Conservation (phyloP, 306 rosid species). For the apple (Malus domestica) region ASM211411v1 NC_041790.1:3657501-3658000, state of each 20-base stretch:
- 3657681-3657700: slow-evolving; percentile 34
- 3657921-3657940: slow-evolving; percentile 59
- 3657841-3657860: slow-evolving; percentile 96
- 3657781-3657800: slow-evolving; percentile 92
- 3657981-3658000: slow-evolving; percentile 65
- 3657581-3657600: slow-evolving; percentile 83
- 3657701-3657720: not conserved
- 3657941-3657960: slow-evolving; percentile 67
- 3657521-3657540: slow-evolving; percentile 86
- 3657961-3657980: slow-evolving; percentile 41
- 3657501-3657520: slow-evolving; percentile 92
- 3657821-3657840: slow-evolving; percentile 75
- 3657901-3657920: slow-evolving; percentile 76
- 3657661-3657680: slow-evolving; percentile 52
- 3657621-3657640: slow-evolving; percentile 93
- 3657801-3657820: slow-evolving; percentile 64
- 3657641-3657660: slow-evolving; percentile 85
- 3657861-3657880: slow-evolving; percentile 98
- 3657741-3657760: not conserved
- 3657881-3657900: slow-evolving; percentile 77
- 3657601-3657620: slow-evolving; percentile 83
- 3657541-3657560: slow-evolving; percentile 90
- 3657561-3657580: slow-evolving; percentile 94
- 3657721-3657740: not conserved
- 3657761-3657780: slow-evolving; percentile 17